Evolutionary conservation across 2,329 filamentous ascomycete species (phyloP).

Genomic region (Trichoderma sp.): DNA sequence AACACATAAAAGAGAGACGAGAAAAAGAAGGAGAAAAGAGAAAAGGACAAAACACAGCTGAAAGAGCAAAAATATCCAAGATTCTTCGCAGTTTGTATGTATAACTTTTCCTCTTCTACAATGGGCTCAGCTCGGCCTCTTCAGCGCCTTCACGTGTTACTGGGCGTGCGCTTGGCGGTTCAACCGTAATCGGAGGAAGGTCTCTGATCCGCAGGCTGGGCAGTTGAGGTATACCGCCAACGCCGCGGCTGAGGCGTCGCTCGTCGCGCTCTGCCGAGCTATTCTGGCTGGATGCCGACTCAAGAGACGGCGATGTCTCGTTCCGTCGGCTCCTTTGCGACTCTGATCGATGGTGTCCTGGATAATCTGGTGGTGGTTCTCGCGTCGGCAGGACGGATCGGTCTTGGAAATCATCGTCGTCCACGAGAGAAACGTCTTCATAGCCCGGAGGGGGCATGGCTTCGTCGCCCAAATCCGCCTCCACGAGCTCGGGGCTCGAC

Average conservation of each 20-base stretch:
- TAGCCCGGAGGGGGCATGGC: slow-evolving; percentile 60
- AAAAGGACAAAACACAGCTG: background rate
- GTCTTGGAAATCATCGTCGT: slow-evolving; percentile 45
- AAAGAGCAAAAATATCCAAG: background rate
- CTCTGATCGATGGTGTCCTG: slow-evolving; percentile 43
- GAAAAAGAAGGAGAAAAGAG: background rate
- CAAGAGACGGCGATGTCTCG: slow-evolving; percentile 7
- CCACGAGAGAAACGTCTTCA: slow-evolving; percentile 52
- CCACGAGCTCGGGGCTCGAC: slow-evolving; percentile 57
- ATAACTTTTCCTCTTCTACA: slow-evolving; percentile 6
- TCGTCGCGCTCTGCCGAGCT: background rate
- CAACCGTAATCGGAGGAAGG: slow-evolving; percentile 56
- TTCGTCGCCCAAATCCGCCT: slow-evolving; percentile 54
- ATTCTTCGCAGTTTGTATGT: background rate
- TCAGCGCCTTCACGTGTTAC: background rate
- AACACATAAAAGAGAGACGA: background rate
- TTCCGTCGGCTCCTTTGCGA: slow-evolving; percentile 34
- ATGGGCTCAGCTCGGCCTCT: slow-evolving; percentile 14
- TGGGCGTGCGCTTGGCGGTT: slow-evolving; percentile 27
- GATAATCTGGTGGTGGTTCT: slow-evolving; percentile 58
- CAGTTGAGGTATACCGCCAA: slow-evolving; percentile 51
- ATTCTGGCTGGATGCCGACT: slow-evolving; percentile 12
- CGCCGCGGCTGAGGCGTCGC: slow-evolving; percentile 37
- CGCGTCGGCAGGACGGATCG: slow-evolving; percentile 48
- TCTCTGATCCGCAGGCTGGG: slow-evolving; percentile 55